Evolutionary conservation across 495 filamentous ascomycete species (phyloP), one percentile per base, ranked within the genome.

Genomic region (Aspergillus bridgeri): DNA sequence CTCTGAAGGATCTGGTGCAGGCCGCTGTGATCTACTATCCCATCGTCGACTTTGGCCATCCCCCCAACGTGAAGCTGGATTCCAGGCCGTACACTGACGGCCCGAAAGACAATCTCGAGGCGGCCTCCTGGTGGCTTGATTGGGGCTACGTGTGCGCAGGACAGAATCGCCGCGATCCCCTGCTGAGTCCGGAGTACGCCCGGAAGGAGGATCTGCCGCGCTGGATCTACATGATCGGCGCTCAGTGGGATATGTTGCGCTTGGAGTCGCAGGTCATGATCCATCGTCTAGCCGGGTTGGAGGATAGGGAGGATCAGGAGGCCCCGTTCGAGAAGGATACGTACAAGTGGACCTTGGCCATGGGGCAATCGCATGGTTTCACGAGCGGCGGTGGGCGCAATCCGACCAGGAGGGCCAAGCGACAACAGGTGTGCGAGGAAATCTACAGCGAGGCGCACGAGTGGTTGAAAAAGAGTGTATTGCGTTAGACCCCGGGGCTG

Each of bases 1-100:
- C 56, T 15, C 47, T 76, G 38, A 65, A 71, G 49, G 67, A 59
- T 13, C 57, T 60, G 24, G 57, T 76, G 6, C 65, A 64, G 19
- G 73, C 63, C 7, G 62, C 63, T 8, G 56, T 73, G 3, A n/a
- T 62, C 17, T 75, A 63, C 43, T 76, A 73, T 54, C 70, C 73
- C 4, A 62, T 71, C 18, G 57, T 67, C 7, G 72, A 76, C 54
- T 74, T 68, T 45, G 54, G 65, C 22, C 57, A 68, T 38, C 53
- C 60, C 7, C 60, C 64, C 8, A 49, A 48, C 17, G 60, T 57
- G 15, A 73, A 75, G 64, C 62, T 68, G 18, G 27, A 17, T 3
- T 53, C 60, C 5, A 55, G 71, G 11, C 69, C 70, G 5, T 69
- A 71, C 9, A 64, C 60, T 17, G 51, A 27, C 23, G 68, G 64